A percentile compares a stretch with the other conserved stretches of the same genome.
These are phyloP conservation scores for Chrysoporthe deuterocubensis DNA, from an alignment of 2,329 filamentous ascomycete genomes.

Conservation along the genomic window DNA sequence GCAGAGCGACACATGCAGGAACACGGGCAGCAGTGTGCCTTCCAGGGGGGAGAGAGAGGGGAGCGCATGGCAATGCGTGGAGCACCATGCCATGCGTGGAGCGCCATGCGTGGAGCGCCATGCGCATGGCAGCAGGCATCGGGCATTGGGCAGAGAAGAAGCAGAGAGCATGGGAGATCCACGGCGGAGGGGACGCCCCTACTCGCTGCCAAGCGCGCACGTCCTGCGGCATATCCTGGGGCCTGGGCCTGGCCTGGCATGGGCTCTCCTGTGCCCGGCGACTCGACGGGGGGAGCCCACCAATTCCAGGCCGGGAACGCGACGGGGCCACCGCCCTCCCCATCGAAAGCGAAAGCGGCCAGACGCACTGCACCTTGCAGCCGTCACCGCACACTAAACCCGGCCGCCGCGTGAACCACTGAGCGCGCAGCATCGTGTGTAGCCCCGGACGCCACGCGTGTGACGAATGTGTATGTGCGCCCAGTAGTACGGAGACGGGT, in stretches of 20 bases:
- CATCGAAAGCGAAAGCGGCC: not conserved
- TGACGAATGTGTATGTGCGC: not conserved
- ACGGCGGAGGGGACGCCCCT: too few species aligned
- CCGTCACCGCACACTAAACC: not conserved
- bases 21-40: not conserved
- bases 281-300: too few species aligned
- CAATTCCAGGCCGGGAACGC: too few species aligned
- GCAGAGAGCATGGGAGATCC: too few species aligned
- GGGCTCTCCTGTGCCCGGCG: too few species aligned
- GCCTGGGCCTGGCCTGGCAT: too few species aligned
- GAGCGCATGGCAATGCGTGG: not conserved
- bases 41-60: not conserved
- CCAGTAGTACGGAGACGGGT: not conserved
- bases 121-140: not conserved
- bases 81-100: not conserved
- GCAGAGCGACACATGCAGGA: slow-evolving; percentile 3
- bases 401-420: not conserved
- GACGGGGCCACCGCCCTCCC: too few species aligned
- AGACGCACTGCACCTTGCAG: slow-evolving; percentile 4
- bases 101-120: not conserved
- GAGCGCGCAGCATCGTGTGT: not conserved
- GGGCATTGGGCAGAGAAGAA: not conserved
- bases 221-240: too few species aligned
- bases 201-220: too few species aligned
- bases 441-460: not conserved